Evolutionary conservation across 768 basidiomycete genomes (phyloP), one percentile per base, ranked within the genome.

Genomic region (Suillus paluster): DNA sequence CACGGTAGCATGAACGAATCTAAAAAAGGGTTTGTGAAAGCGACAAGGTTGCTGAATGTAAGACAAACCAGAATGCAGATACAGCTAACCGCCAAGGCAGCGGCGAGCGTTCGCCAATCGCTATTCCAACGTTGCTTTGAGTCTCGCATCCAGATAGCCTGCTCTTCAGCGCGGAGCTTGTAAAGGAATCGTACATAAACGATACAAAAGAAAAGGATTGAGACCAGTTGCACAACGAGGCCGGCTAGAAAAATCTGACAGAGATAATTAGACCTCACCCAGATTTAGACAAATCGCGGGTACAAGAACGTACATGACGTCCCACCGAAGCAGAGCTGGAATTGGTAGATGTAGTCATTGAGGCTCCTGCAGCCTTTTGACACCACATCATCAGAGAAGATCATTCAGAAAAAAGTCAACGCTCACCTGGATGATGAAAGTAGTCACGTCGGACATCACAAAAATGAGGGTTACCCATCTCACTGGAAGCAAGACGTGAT

Each of bases 1-100:
- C 80, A 69, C 82, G 82, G 76, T 86, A 92, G 2, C 80, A 72
- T 42, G 86, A 90, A 59, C 90, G 89, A 64, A 89, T 80, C 87
- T 88, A 54, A 0, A 19, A 36, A 46, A 23, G 14, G n/a, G 4
- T 55, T 38, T 38, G 11, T 39, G 25, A 41, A 54, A 25, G 25
- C 5, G 11, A 19, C 11, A 39, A 59, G 41, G 27, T 30, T 25
- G 21, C n/a, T 55, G 17, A 11, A 21, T 10, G 30, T 12, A 41
- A 17, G 34, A 77, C 84, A 52, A 61, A 90, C 88, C 61, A 90
- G 70, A 63, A 91, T 86, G 11, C 88, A 86, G 27, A 85, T 64
- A 61, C 85, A 88, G 68, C 87, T 89, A 55, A 88, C 48, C 15
- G 75, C 63, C 61, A 90, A 68, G 4, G 82, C 83, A 8, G 59